Percentiles rank a stretch among this genome's conserved stretches.
Conservation (phyloP, 495 filamentous ascomycete species). For the Xylaria bambusicola region DNA sequence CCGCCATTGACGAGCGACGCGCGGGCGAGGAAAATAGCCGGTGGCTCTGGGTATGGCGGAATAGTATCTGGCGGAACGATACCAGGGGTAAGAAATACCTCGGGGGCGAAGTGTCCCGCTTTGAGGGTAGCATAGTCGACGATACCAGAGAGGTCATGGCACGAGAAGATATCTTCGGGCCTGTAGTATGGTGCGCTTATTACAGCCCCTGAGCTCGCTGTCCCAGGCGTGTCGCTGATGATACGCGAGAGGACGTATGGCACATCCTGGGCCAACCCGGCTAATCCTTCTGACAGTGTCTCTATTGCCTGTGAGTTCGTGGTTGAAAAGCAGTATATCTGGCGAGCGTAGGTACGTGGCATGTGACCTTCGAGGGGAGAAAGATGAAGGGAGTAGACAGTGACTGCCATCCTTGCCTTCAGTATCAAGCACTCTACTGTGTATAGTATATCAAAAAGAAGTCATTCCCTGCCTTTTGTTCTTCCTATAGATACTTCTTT, state of each 20-base stretch:
- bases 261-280: constrained; percentile 23
- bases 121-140: constrained; percentile 27
- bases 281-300: constrained; percentile 22
- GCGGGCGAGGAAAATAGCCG: constrained; percentile 29
- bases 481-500: too few relatives aligned
- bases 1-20: constrained; percentile 29
- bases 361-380: constrained; percentile 31
- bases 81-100: constrained; percentile 15
- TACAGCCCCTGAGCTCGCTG: constrained; percentile 14
- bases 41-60: constrained; percentile 21
- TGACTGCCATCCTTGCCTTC: not conserved
- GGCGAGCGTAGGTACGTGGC: constrained; percentile 32
- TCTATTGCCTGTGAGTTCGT: constrained; percentile 11
- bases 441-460: too few relatives aligned
- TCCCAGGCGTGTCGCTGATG: too few relatives aligned
- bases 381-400: constrained; percentile 1
- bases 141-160: constrained; percentile 18
- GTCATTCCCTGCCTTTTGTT: too few relatives aligned
- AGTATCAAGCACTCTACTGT: not conserved
- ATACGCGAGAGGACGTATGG: constrained; percentile 31
- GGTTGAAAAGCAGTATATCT: constrained; percentile 32
- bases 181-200: constrained; percentile 21
- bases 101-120: constrained; percentile 25
- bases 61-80: constrained; percentile 24
- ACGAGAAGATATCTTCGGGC: constrained; percentile 25